Evolutionary conservation across 768 basidiomycete genomes (phyloP).

Genomic region (Boletus insuetus): DNA sequence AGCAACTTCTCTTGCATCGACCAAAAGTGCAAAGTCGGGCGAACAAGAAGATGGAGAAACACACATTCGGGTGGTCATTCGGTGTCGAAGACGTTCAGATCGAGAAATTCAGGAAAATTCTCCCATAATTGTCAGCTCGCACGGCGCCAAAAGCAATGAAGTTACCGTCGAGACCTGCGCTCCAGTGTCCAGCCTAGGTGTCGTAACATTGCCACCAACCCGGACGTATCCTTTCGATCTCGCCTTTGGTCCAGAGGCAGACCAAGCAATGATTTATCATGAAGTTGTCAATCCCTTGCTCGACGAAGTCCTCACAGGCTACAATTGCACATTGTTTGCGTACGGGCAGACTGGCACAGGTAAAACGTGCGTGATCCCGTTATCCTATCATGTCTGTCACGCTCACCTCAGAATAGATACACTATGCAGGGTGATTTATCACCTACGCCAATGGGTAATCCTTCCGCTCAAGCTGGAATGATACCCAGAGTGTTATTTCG

Average conservation of each 20-base stretch:
- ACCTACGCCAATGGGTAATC: conserved; percentile 82
- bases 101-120: conserved; percentile 84
- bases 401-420: conserved; percentile 49
- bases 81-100: conserved; percentile 83
- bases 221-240: conserved; percentile 92
- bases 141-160: conserved; percentile 70
- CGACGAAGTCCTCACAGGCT: conserved; percentile 90
- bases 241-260: conserved; percentile 96
- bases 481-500: conserved; percentile 91
- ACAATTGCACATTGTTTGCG: conserved; percentile 96
- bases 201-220: conserved; percentile 70
- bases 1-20: conserved; percentile 24
- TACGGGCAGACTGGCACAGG: conserved; percentile 99
- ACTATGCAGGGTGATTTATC: conserved; percentile 97
- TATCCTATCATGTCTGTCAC: neutral
- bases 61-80: conserved; percentile 92
- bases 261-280: conserved; percentile 90
- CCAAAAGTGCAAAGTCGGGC: conserved; percentile 27
- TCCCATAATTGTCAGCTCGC: conserved; percentile 79
- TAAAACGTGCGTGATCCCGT: conserved; percentile 73
- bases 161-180: conserved; percentile 78
- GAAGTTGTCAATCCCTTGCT: conserved; percentile 93
- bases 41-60: conserved; percentile 53
- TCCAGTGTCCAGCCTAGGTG: conserved; percentile 66
- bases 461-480: conserved; percentile 89